Evolutionary conservation across 78 protist genomes (phyloP), one percentile per base, ranked within the genome.

Genomic region (Isochrysis galbana): DNA sequence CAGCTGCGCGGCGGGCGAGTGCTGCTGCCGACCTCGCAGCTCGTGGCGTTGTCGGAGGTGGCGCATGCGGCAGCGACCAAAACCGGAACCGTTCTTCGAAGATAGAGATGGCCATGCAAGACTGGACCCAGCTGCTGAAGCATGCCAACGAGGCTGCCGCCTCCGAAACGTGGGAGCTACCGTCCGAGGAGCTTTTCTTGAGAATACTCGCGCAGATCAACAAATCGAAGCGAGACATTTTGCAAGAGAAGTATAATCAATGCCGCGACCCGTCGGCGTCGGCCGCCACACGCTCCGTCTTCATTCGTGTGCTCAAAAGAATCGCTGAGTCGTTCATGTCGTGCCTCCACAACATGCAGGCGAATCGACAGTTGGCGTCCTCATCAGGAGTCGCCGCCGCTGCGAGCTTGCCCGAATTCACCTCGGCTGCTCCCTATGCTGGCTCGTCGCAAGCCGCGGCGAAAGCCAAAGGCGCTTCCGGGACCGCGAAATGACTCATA

Each of bases 151-250:
- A 80, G 88, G 88, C 88, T 34, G 29, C 88, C 3, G 19, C 19
- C 17, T 1, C 1, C 46, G 55, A 41, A 38, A 80, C 88, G 39
- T 80, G 88, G 88, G 55, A 41, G 88, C 55, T 80, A 54, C 88
- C 88, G 41, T 54, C 88, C 54, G 88, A 80, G 39, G 88, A 80
- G 39, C 88, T 80, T 23, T 80, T 80, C 38, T n/a, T 2, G 39
- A 29, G 88, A 5, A 80, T 80, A 11, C 88, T 80, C 55, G 11
- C 88, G 88, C 88, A 80, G 55, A 80, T 80, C 88, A 80, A 80
- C 55, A 2, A 23, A 14, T 44, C 54, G 26, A 80, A 80, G 88
- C 88, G 88, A 34, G 88, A 80, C 88, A 80, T 80, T 4, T 21
- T 80, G 54, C 55, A 42, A 5, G 88, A 80, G 10, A 80, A 80